Percentiles rank a stretch among this genome's conserved stretches.
These are phyloP conservation scores for Thalia dealbata DNA, from an alignment of 176 grass and related monocot species.

Conservation along the genomic window DNA sequence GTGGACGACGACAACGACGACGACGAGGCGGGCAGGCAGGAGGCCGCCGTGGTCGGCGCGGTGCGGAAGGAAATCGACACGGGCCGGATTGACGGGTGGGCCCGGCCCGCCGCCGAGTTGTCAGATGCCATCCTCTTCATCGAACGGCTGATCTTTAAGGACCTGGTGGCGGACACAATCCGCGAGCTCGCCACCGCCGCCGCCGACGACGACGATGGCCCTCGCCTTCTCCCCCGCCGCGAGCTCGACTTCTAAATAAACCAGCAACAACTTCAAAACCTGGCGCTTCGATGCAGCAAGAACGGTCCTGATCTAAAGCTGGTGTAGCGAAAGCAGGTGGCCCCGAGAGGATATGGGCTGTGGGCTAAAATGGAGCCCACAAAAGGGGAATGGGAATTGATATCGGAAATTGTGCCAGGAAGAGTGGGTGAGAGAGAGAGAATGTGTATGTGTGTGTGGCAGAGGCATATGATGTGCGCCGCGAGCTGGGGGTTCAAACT, in stretches of 20 bases:
- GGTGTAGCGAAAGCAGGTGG: not conserved
- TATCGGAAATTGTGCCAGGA: not conserved
- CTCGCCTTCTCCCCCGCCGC: constrained; percentile 1
- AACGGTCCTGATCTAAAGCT: not conserved
- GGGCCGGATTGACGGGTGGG: constrained; percentile 16
- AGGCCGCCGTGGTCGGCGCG: constrained; percentile 14
- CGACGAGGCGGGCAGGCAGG: constrained; percentile 20
- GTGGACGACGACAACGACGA: constrained; percentile 3
- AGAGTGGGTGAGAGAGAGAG: no score
- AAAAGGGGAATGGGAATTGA: not conserved
- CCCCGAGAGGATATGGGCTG: not conserved
- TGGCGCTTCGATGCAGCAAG: constrained; percentile 1
- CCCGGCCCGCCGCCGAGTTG: not conserved
- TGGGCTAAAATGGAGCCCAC: not conserved
- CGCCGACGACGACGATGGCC: not conserved
- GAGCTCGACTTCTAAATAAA: constrained; percentile 5
- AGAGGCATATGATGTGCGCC: not conserved
- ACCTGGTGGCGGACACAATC: constrained; percentile 11
- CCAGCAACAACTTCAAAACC: not conserved
- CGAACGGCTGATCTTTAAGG: constrained; percentile 10
- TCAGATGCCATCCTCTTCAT: constrained; percentile 8
- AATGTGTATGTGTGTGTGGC: no score
- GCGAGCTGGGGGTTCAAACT: not conserved
- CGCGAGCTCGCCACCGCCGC: not conserved
- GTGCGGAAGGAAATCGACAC: constrained; percentile 52